Conservation (phyloP, 805 yeast species). For the Wickerhamomyces queroliae region DNA sequence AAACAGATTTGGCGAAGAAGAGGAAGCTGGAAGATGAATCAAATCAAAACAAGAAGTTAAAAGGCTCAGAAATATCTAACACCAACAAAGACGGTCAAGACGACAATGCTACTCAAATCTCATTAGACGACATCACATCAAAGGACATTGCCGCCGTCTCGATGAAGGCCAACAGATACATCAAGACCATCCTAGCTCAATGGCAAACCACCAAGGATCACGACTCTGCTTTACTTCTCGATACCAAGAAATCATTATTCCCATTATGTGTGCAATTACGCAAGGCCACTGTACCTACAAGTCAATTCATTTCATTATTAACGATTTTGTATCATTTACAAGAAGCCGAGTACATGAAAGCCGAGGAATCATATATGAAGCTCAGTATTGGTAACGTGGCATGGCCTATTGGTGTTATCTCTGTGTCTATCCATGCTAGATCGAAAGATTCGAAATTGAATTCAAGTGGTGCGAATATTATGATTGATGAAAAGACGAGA, state of each 20-base stretch:
- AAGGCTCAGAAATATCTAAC: too few species aligned
- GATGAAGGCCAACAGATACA: slow-evolving; percentile 20
- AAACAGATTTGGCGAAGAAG: too few species aligned
- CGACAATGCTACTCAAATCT: too few species aligned
- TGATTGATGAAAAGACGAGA: slow-evolving; percentile 72
- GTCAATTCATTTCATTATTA: slow-evolving; percentile 46
- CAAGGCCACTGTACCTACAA: slow-evolving; percentile 29
- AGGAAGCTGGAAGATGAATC: too few species aligned
- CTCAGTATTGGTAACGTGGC: slow-evolving; percentile 83
- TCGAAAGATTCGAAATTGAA: slow-evolving; percentile 55
- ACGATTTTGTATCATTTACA: slow-evolving; percentile 63
- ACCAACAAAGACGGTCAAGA: too few species aligned
- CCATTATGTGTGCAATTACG: slow-evolving; percentile 53
- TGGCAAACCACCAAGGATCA: slow-evolving; percentile 30
- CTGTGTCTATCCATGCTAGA: slow-evolving; percentile 76
- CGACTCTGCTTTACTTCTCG: slow-evolving; percentile 26
- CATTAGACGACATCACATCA: slow-evolving; percentile 12
- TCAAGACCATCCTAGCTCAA: slow-evolving; percentile 26
- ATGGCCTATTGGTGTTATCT: slow-evolving; percentile 86
- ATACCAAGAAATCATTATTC: slow-evolving; percentile 43
- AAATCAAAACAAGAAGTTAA: too few species aligned
- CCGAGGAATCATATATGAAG: slow-evolving; percentile 66
- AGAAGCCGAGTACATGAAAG: slow-evolving; percentile 38
- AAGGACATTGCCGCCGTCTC: slow-evolving; percentile 2
- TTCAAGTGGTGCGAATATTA: slow-evolving; percentile 60